phyloP scores from a whole-genome alignment of 345 rosid species.

The Bretschneidera sinensis region DNA sequence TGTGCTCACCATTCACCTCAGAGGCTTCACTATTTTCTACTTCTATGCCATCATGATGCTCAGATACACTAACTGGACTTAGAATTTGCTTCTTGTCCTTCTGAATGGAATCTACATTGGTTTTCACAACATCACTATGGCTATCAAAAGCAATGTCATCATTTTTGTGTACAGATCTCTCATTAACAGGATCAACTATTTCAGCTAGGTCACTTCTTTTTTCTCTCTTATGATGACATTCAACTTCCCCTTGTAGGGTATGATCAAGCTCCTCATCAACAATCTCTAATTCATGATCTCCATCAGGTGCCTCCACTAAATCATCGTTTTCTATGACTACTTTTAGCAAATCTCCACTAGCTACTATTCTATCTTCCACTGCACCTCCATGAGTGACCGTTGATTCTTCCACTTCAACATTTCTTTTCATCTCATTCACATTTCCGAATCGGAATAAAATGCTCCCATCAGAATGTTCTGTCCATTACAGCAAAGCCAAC shows the following conservation, averaged over 20 bases:
- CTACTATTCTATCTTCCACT: constrained; percentile 19
- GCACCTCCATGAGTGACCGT: background rate
- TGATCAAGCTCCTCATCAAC: constrained; percentile 2
- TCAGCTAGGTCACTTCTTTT: background rate
- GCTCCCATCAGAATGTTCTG: constrained; percentile 63
- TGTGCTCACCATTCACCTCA: constrained; percentile 13
- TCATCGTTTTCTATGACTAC: constrained; percentile 8
- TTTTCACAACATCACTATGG: constrained; percentile 16
- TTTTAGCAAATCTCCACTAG: constrained; percentile 13
- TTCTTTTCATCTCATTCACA: constrained; percentile 27
- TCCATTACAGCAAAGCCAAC: constrained; percentile 1
- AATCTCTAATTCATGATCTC: constrained; percentile 7
- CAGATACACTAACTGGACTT: constrained; percentile 9
- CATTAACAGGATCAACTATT: constrained; percentile 7
- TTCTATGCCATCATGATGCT: constrained; percentile 13
- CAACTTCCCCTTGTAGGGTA: background rate
- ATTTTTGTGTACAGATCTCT: constrained; percentile 10
- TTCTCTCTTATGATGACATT: constrained; percentile 13
- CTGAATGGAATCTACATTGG: constrained; percentile 19
- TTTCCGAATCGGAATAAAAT: constrained; percentile 56
- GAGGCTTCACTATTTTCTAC: constrained; percentile 14
- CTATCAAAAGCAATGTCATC: constrained; percentile 9
- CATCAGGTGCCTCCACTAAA: constrained; percentile 12
- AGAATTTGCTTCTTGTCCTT: constrained; percentile 21
- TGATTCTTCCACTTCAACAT: constrained; percentile 21